Evolutionary conservation across 108 stramenopile species (phyloP).

Genomic region (Skeletonema potamos): DNA sequence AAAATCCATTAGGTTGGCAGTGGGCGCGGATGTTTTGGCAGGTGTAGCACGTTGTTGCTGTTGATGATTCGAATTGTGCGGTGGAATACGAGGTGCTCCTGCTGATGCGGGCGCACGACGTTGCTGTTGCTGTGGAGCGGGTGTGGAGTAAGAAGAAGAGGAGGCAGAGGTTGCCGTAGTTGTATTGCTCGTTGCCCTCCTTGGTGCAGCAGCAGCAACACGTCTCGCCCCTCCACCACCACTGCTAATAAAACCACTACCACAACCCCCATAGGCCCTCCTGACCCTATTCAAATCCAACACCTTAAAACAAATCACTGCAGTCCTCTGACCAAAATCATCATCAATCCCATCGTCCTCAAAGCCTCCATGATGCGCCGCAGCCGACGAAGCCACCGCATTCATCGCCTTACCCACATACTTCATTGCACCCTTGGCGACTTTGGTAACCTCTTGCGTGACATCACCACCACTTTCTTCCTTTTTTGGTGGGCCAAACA

Average conservation of each 20-base stretch:
- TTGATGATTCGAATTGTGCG: neutral
- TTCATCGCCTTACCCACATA: conserved; percentile 79
- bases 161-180: no score
- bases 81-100: conserved; percentile 19
- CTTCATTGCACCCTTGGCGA: conserved; percentile 82
- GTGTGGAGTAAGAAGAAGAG: neutral
- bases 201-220: conserved; percentile 1
- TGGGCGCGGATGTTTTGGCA: conserved; percentile 23
- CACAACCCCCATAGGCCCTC: conserved; percentile 45
- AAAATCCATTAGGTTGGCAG: conserved; percentile 76
- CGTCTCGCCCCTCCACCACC: conserved; percentile 11
- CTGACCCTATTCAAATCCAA: conserved; percentile 68
- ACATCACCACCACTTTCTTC: conserved; percentile 9
- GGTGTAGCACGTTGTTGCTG: conserved; percentile 15
- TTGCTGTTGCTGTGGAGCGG: conserved; percentile 13
- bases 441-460: conserved; percentile 56
- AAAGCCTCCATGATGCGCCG: neutral
- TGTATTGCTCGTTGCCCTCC: no score
- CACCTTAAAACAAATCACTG: conserved; percentile 80
- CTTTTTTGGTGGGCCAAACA: conserved; percentile 52
- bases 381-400: conserved; percentile 23
- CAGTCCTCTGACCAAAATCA: conserved; percentile 45
- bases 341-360: conserved; percentile 9
- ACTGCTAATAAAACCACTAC: conserved; percentile 35
- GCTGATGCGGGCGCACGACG: conserved; percentile 7